These are phyloP conservation scores for Syzygium syzygioides DNA, from an alignment of 441 rosid species.

Conservation along the genomic window DNA sequence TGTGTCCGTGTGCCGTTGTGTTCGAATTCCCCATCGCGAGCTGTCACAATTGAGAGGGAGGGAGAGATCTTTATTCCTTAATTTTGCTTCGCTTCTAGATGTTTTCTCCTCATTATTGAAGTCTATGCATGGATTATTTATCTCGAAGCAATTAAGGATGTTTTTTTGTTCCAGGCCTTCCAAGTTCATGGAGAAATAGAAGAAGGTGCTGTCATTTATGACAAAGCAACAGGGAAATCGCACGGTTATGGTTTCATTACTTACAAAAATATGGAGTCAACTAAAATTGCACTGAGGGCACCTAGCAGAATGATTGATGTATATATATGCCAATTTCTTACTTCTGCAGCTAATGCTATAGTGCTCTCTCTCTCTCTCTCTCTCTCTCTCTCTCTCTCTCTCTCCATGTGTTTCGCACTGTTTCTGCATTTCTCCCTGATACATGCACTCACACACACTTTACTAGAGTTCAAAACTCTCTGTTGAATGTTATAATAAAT, in stretches of 20 bases:
- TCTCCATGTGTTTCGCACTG: neutral
- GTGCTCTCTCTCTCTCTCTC: neutral
- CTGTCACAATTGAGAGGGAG: neutral
- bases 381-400: neutral
- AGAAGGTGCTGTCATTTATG: constrained; percentile 73
- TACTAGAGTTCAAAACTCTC: neutral
- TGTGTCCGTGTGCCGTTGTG: constrained; percentile 30
- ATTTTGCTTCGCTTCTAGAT: neutral
- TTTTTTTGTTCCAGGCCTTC: constrained; percentile 42
- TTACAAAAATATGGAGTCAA: constrained; percentile 63
- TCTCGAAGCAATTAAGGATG: neutral
- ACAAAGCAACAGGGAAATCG: constrained; percentile 68
- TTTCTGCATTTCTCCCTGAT: neutral
- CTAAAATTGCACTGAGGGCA: constrained; percentile 47
- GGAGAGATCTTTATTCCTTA: neutral
- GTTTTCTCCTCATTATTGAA: neutral
- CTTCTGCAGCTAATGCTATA: neutral
- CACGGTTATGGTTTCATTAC: constrained; percentile 87
- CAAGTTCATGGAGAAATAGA: constrained; percentile 64
- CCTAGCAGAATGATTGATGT: constrained; percentile 57
- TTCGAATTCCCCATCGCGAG: constrained; percentile 7
- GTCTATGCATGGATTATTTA: neutral
- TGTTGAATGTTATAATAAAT: neutral
- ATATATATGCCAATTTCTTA: constrained; percentile 2
- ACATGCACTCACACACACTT: neutral